Conservation (phyloP, 768 basidiomycete species). For the Tricholoma saponaceum region DNA sequence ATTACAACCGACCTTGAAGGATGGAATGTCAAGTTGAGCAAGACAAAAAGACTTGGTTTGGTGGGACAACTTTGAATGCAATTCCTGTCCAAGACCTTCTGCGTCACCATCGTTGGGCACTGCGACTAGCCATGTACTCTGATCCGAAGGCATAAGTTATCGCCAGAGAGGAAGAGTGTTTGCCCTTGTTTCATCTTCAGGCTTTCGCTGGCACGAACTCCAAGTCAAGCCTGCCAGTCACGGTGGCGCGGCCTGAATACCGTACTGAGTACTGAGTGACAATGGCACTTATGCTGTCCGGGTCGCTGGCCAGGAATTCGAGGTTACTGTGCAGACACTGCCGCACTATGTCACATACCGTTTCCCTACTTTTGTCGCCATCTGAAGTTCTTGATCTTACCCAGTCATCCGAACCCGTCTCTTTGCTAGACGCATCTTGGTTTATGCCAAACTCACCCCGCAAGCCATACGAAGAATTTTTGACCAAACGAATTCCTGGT, state of each 20-base stretch:
- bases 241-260: too few species aligned
- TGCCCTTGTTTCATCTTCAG: conserved; percentile 14
- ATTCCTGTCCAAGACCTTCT: conserved; percentile 65
- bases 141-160: conserved; percentile 95
- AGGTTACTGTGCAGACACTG: conserved; percentile 5
- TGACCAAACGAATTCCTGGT: conserved; percentile 60
- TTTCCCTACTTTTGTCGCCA: conserved; percentile 53
- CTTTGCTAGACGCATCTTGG: conserved; percentile 80
- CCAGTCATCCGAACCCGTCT: conserved; percentile 29
- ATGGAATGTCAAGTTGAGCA: conserved; percentile 70
- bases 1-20: conserved; percentile 75
- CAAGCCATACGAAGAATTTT: conserved; percentile 65
- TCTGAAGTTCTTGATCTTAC: conserved; percentile 36
- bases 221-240: too few species aligned
- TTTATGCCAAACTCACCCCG: conserved; percentile 89
- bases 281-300: not conserved
- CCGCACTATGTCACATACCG: conserved; percentile 33
- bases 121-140: conserved; percentile 90
- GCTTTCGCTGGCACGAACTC: not conserved
- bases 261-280: too few species aligned
- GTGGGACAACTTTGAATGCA: conserved; percentile 57
- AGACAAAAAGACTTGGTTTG: conserved; percentile 54
- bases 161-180: conserved; percentile 16
- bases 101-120: conserved; percentile 86
- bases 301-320: conserved; percentile 1